phyloP scores from a whole-genome alignment of 2,329 filamentous ascomycete species.

The Cladophialophora yegresii region DNA sequence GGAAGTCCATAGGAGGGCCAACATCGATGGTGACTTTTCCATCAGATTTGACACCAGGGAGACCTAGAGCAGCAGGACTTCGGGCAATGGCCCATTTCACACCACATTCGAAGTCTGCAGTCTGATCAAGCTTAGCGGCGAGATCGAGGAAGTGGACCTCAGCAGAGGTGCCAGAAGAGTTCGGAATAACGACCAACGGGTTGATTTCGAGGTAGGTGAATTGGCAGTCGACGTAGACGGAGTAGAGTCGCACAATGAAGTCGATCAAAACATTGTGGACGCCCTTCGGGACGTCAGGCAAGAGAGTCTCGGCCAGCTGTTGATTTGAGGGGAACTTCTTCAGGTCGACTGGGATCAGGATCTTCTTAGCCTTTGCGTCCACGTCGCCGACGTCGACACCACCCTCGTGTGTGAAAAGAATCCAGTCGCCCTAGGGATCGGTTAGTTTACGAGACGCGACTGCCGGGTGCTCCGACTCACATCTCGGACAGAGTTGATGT shows the following conservation, averaged over 20 bases:
- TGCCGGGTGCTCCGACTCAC: slow-evolving; percentile 61
- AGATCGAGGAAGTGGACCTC: slow-evolving; percentile 97
- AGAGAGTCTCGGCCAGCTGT: slow-evolving; percentile 78
- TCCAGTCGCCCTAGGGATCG: slow-evolving; percentile 83
- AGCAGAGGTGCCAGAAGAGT: slow-evolving; percentile 85
- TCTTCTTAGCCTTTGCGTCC: slow-evolving; percentile 97
- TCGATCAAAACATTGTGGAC: slow-evolving; percentile 98
- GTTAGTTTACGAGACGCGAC: slow-evolving; percentile 24
- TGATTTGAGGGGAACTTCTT: slow-evolving; percentile 94
- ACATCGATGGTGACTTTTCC: slow-evolving; percentile 91
- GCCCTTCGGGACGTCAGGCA: slow-evolving; percentile 92
- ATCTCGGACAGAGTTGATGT: slow-evolving; percentile 99
- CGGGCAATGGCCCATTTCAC: slow-evolving; percentile 98
- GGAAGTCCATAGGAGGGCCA: slow-evolving; percentile 98
- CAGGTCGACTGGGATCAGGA: slow-evolving; percentile 94
- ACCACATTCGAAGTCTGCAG: slow-evolving; percentile 98
- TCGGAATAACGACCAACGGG: slow-evolving; percentile 96
- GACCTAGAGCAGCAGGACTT: slow-evolving; percentile 82
- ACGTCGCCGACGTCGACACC: slow-evolving; percentile 99
- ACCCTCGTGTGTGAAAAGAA: slow-evolving; percentile 99
- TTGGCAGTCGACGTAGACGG: slow-evolving; percentile 99
- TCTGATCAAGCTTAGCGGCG: slow-evolving; percentile 98
- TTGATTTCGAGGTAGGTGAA: slow-evolving; percentile 99
- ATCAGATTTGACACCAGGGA: slow-evolving; percentile 65
- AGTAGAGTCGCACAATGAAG: slow-evolving; percentile 97